phyloP scores from a whole-genome alignment of 148 eudicot genomes.

The Rhododendron vialii region DNA sequence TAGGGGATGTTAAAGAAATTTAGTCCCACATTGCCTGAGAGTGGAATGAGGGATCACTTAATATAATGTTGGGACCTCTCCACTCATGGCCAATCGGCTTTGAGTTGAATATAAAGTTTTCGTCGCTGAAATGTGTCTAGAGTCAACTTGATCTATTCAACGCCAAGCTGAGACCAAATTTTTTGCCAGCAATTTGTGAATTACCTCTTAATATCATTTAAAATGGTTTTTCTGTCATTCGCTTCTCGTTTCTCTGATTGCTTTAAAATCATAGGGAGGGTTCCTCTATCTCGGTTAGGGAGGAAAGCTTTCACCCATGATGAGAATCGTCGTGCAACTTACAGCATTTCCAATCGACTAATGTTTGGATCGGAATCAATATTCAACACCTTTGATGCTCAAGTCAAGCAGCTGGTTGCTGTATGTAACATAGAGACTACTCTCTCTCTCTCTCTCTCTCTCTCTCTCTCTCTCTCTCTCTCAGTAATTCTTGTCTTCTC shows the following conservation, averaged over 20 bases:
- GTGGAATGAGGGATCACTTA: too few species aligned
- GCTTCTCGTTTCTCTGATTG: conserved; percentile 9
- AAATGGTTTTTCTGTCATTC: not conserved
- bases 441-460: not conserved
- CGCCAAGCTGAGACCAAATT: not conserved
- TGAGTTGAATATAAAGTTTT: too few species aligned
- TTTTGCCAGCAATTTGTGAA: not conserved
- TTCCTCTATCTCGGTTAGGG: conserved; percentile 39
- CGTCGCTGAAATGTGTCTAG: not conserved
- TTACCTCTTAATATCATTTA: not conserved
- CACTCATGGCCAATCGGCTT: too few species aligned
- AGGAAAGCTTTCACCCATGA: conserved; percentile 47
- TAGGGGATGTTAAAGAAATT: too few species aligned
- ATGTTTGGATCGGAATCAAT: conserved; percentile 37
- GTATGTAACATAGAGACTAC: conserved; percentile 37
- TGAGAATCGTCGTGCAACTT: conserved; percentile 70
- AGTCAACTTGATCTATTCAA: not conserved
- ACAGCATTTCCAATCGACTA: conserved; percentile 35
- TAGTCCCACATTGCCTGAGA: too few species aligned
- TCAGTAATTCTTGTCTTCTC: not conserved
- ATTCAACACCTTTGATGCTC: conserved; percentile 61
- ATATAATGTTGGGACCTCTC: too few species aligned
- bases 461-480: not conserved
- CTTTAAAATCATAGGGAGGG: conserved; percentile 41
- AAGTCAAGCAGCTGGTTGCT: conserved; percentile 77